Conservation (phyloP, 2,329 filamentous ascomycete genomes). For the Helicocarpus griseus region DNA sequence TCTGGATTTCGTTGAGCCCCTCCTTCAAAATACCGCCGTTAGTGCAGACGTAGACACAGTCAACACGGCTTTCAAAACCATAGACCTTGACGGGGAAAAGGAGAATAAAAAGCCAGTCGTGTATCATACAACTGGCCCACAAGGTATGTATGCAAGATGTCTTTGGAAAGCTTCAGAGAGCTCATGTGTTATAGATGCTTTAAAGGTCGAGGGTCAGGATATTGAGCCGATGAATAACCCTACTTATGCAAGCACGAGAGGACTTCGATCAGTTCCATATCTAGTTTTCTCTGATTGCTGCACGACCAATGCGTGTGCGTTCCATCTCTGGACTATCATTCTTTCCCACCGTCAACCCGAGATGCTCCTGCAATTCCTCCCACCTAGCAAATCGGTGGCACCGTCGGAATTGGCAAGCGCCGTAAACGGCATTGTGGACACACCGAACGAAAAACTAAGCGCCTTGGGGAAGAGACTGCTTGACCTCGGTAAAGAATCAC, state of each 20-base stretch:
- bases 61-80: background rate
- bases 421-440: slow-evolving; percentile 22
- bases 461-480: slow-evolving; percentile 15
- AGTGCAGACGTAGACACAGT: slow-evolving; percentile 7
- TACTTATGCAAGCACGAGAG: slow-evolving; percentile 23
- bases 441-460: slow-evolving; percentile 17
- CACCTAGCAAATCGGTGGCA: slow-evolving; percentile 17
- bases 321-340: slow-evolving; percentile 24
- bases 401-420: slow-evolving; percentile 13
- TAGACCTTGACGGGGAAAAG: background rate
- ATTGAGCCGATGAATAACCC: slow-evolving; percentile 8
- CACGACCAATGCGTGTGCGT: slow-evolving; percentile 17
- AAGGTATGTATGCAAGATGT: background rate
- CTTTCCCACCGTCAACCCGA: slow-evolving; percentile 20
- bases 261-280: slow-evolving; percentile 27
- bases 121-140: background rate
- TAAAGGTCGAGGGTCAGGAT: background rate
- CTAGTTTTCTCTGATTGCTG: slow-evolving; percentile 20
- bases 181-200: background rate
- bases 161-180: background rate
- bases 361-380: slow-evolving; percentile 22
- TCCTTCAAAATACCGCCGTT: slow-evolving; percentile 14
- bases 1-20: slow-evolving; percentile 20
- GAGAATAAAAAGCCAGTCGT: background rate
- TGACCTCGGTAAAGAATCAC: slow-evolving; percentile 6